A percentile compares a stretch with the other conserved stretches of the same genome.
These are phyloP conservation scores for Prunus padus DNA, from an alignment of 306 rosid species.

Conservation along the genomic window DNA sequence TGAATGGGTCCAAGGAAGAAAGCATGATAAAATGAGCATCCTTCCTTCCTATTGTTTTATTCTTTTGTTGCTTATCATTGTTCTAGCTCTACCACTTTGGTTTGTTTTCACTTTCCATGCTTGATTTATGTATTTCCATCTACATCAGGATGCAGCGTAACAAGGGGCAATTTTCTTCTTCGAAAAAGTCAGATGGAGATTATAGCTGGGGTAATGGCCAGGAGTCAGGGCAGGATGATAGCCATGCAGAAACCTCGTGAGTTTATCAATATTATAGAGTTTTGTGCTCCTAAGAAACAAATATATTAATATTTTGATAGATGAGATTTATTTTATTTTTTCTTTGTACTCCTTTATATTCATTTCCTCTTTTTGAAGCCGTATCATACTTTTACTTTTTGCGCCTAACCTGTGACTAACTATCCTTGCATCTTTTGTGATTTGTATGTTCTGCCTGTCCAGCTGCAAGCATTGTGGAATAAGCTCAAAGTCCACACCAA, in stretches of 20 bases:
- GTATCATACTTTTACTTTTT: neutral
- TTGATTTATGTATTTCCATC: slow-evolving; percentile 27
- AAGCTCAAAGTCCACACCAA: slow-evolving; percentile 87
- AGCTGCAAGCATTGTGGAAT: slow-evolving; percentile 88
- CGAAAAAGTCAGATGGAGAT: slow-evolving; percentile 78
- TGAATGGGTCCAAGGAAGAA: neutral
- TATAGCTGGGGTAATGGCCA: slow-evolving; percentile 58
- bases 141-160: slow-evolving; percentile 88
- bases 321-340: neutral
- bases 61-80: neutral
- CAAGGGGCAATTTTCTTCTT: slow-evolving; percentile 91
- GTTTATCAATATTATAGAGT: slow-evolving; percentile 27
- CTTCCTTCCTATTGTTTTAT: no score
- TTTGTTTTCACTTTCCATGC: slow-evolving; percentile 12
- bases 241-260: slow-evolving; percentile 70
- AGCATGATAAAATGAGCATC: neutral
- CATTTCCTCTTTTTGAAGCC: neutral
- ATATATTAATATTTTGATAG: neutral
- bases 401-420: neutral
- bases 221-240: slow-evolving; percentile 72
- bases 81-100: neutral
- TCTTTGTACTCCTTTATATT: neutral
- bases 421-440: neutral
- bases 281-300: neutral
- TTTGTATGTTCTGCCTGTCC: slow-evolving; percentile 29